phyloP scores from a whole-genome alignment of 2,329 filamentous ascomycete species.

The Fusarium devonianum region DNA sequence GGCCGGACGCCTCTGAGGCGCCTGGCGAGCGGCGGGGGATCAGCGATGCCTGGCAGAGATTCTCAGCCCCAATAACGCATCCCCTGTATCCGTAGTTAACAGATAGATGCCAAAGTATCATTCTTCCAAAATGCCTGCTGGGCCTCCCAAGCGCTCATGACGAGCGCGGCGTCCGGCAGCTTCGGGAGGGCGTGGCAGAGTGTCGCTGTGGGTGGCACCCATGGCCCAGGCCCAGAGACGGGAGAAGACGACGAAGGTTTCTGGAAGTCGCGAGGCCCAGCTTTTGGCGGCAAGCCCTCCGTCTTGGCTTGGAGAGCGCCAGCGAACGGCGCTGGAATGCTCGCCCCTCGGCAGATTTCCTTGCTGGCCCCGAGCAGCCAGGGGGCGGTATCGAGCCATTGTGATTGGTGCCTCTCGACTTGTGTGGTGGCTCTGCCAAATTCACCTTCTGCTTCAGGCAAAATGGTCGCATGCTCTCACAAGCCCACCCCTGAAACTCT shows the following conservation, averaged over 20 bases:
- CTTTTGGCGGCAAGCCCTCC: slow-evolving; percentile 14
- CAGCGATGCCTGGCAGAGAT: slow-evolving; percentile 31
- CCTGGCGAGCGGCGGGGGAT: slow-evolving; percentile 27
- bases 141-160: neutral
- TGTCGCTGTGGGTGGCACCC: slow-evolving; percentile 5
- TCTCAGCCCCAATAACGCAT: slow-evolving; percentile 9
- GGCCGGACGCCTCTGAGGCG: slow-evolving; percentile 35
- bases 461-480: slow-evolving; percentile 46
- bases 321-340: slow-evolving; percentile 32
- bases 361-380: slow-evolving; percentile 31
- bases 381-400: slow-evolving; percentile 39
- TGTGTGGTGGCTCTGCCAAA: slow-evolving; percentile 43
- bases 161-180: slow-evolving; percentile 27
- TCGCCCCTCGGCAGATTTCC: slow-evolving; percentile 40
- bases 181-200: slow-evolving; percentile 15
- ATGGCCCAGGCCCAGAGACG: slow-evolving; percentile 11
- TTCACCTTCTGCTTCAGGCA: slow-evolving; percentile 49
- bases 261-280: slow-evolving; percentile 39
- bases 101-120: no score
- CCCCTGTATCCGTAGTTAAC: neutral
- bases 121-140: neutral
- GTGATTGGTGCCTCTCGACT: slow-evolving; percentile 45
- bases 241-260: slow-evolving; percentile 38
- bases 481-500: slow-evolving; percentile 39
- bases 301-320: slow-evolving; percentile 12